These are phyloP conservation scores for Grigorovia humatica DNA, from an alignment of 805 yeast genomes.

Conservation along the genomic window DNA sequence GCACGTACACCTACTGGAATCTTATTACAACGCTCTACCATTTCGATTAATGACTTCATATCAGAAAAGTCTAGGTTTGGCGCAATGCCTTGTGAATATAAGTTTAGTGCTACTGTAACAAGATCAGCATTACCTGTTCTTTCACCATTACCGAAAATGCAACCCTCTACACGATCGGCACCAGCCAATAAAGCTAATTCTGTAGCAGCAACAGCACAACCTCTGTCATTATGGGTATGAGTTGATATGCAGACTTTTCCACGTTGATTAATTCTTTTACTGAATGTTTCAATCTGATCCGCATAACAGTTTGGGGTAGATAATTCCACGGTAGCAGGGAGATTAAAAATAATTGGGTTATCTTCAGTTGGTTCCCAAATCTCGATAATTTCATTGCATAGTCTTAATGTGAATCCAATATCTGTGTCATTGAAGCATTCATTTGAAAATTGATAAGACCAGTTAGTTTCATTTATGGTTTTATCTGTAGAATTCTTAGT, in stretches of 20 bases:
- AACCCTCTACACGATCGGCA: constrained; percentile 83
- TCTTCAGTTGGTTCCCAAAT: constrained; percentile 65
- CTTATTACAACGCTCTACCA: constrained; percentile 72
- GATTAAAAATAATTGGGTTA: constrained; percentile 63
- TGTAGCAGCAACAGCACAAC: constrained; percentile 84
- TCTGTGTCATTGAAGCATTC: constrained; percentile 69
- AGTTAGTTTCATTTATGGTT: constrained; percentile 37
- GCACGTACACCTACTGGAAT: constrained; percentile 71
- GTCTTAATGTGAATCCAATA: constrained; percentile 48
- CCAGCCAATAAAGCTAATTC: constrained; percentile 77
- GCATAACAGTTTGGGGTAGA: constrained; percentile 74
- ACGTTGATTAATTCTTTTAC: constrained; percentile 50
- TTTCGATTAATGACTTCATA: constrained; percentile 52
- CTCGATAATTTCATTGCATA: constrained; percentile 64
- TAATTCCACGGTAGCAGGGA: constrained; percentile 82
- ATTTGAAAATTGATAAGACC: constrained; percentile 75
- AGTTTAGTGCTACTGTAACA: constrained; percentile 65
- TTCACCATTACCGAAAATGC: constrained; percentile 79
- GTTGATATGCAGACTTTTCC: constrained; percentile 64
- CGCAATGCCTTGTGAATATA: constrained; percentile 68
- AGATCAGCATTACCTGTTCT: constrained; percentile 81
- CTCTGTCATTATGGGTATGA: constrained; percentile 79
- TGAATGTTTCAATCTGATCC: constrained; percentile 71
- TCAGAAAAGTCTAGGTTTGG: constrained; percentile 68
- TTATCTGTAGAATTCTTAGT: constrained; percentile 58